Evolutionary conservation across 2,329 filamentous ascomycete genomes (phyloP), one percentile per base, ranked within the genome.

Genomic region (Aspergillus spinulosporus): DNA sequence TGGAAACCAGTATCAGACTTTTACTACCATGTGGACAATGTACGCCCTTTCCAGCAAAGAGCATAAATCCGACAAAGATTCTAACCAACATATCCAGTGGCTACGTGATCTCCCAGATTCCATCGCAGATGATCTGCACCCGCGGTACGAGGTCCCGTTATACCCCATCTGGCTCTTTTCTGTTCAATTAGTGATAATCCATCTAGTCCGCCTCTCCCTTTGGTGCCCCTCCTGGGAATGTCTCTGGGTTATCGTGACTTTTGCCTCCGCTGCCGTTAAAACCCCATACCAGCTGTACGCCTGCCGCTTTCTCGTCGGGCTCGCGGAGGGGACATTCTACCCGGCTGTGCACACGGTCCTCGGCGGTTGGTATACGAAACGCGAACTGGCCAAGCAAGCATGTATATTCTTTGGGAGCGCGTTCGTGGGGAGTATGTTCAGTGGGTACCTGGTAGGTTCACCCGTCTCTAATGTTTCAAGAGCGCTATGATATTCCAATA

Each of bases 1-100:
- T 1, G 51, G 51, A 5, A 53, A 53, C 4, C 43, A 53, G 9
- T 53, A 47, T 12, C 37, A 42, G 12, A 49, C 36, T 12, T 49
- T 49, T 15, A 49, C 47, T 11, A 49, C 47, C n/a, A 50, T 50
- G 48, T 50, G 48, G 48, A 50, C 48, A 2, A 50, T 50, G 48
- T 50, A 15, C 21, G 34, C 4, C 4, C 26, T 39, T 21, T 1
- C 47, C 12, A 4, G n/a, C 5, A 4, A 5, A 28, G 9, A 26
- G 4, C 4, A 15, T 2, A 34, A 5, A 48, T 11, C 4, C 8
- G 26, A 28, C 26, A 4, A 28, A 4, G 2, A 49, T 32, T 14
- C 44, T 47, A 6, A 47, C 29, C 3, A 50, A 42, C 14, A 11
- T 12, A 5, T 12, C 2, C 34, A 50, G 48, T 3, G 48, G 48